phyloP scores from a whole-genome alignment of 192 early-diverging fungal species.

The Coemansia erecta region DNA sequence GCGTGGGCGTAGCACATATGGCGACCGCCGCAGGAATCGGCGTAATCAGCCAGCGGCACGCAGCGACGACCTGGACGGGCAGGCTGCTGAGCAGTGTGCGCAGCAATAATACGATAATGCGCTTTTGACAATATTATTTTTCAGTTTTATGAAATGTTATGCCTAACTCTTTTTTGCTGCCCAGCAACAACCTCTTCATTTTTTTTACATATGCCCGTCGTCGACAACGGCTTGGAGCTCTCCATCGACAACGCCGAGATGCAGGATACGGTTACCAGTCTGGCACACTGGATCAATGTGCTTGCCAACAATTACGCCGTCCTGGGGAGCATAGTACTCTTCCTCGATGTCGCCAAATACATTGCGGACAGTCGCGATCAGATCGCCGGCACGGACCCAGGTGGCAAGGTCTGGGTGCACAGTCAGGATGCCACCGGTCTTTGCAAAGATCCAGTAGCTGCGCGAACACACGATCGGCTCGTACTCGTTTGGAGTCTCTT shows the following conservation, averaged over 20 bases:
- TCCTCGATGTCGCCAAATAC: constrained; percentile 88
- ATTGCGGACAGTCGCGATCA: constrained; percentile 83
- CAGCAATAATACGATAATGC: constrained; percentile 25
- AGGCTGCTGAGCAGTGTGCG: constrained; percentile 47
- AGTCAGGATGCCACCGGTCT: constrained; percentile 81
- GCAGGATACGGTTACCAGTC: constrained; percentile 82
- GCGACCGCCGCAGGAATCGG: constrained; percentile 41
- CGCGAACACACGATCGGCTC: constrained; percentile 63
- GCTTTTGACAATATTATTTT: neutral
- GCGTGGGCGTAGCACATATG: constrained; percentile 42
- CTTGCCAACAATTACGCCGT: constrained; percentile 81
- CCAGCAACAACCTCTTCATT: neutral
- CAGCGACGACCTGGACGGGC: constrained; percentile 34
- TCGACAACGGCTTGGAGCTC: constrained; percentile 56
- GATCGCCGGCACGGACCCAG: constrained; percentile 74
- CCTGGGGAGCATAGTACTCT: constrained; percentile 75
- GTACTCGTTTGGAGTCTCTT: constrained; percentile 53
- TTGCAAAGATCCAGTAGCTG: constrained; percentile 83
- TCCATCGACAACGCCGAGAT: constrained; percentile 73
- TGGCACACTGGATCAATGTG: constrained; percentile 85
- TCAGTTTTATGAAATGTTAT: no score
- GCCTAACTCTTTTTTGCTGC: no score
- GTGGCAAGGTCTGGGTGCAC: constrained; percentile 82
- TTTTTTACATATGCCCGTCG: constrained; percentile 58
- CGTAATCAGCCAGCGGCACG: constrained; percentile 38